Conservation (phyloP, 225 moss, liverwort and hornwort genomes). For the Anthoceros angustus region DNA sequence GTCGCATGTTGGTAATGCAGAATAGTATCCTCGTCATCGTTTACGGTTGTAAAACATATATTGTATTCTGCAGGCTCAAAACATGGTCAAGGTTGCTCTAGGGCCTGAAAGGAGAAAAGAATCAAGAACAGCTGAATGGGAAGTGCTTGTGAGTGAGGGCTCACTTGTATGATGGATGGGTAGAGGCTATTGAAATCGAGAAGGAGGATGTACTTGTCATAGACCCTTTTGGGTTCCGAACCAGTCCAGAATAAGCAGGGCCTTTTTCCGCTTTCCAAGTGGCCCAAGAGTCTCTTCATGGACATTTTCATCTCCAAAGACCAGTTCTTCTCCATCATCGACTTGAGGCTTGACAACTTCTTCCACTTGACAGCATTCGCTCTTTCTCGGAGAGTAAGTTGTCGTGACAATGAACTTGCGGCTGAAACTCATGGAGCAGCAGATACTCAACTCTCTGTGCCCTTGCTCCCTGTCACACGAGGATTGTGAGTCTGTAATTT, state of each 20-base stretch:
- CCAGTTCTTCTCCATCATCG: slow-evolving; percentile 18
- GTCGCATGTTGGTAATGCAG: slow-evolving; percentile 60
- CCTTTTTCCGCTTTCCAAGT: slow-evolving; percentile 68
- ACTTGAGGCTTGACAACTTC: slow-evolving; percentile 14
- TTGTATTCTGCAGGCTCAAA: slow-evolving; percentile 59
- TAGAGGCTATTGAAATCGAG: slow-evolving; percentile 98
- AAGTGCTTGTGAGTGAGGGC: background rate
- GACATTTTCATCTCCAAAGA: slow-evolving; percentile 33
- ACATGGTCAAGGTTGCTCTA: background rate
- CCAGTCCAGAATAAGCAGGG: slow-evolving; percentile 83
- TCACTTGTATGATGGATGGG: slow-evolving; percentile 95
- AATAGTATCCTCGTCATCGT: slow-evolving; percentile 48
- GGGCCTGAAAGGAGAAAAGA: background rate
- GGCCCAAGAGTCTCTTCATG: slow-evolving; percentile 22
- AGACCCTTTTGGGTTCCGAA: slow-evolving; percentile 92
- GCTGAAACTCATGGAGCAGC: slow-evolving; percentile 80
- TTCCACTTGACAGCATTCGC: slow-evolving; percentile 62
- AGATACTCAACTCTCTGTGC: slow-evolving; percentile 96
- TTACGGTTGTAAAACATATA: slow-evolving; percentile 88
- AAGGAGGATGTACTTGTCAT: slow-evolving; percentile 78
- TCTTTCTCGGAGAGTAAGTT: slow-evolving; percentile 81
- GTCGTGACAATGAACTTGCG: slow-evolving; percentile 95
- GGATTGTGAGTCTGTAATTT: background rate
- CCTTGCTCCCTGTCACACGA: slow-evolving; percentile 57
- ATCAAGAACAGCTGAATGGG: background rate